A percentile compares a stretch with the other conserved stretches of the same genome.
Conservation (phyloP, 352 stramenopile species). For the Globisporangium uncinulatum region DNA sequence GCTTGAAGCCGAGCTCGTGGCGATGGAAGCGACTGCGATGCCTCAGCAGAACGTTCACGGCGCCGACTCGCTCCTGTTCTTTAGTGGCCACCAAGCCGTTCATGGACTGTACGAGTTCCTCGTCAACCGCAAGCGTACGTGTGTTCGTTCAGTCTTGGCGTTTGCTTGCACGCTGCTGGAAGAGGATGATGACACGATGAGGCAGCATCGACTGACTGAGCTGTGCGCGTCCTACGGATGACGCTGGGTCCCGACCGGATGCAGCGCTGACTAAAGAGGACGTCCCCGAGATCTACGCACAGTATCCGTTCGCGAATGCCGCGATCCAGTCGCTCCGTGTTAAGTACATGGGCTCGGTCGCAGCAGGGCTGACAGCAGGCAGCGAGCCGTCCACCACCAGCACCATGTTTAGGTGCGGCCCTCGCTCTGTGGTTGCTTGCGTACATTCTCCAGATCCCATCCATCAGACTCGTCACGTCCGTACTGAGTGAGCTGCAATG, state of each 20-base stretch:
- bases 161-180: neutral
- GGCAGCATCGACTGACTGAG: neutral
- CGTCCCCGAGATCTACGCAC: slow-evolving; percentile 49
- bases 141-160: neutral
- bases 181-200: too few relatives aligned
- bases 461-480: too few relatives aligned
- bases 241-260: neutral
- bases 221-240: neutral
- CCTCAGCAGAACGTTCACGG: slow-evolving; percentile 38
- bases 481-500: neutral
- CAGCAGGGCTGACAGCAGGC: slow-evolving; percentile 6
- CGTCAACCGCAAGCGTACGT: slow-evolving; percentile 63
- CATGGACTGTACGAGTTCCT: slow-evolving; percentile 76
- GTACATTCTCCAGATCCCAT: too few relatives aligned
- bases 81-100: slow-evolving; percentile 52
- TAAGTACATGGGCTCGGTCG: slow-evolving; percentile 31
- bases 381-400: slow-evolving; percentile 4
- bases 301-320: slow-evolving; percentile 53
- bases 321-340: slow-evolving; percentile 52
- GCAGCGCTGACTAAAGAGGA: slow-evolving; percentile 74
- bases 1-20: slow-evolving; percentile 35
- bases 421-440: too few relatives aligned
- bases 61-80: slow-evolving; percentile 56
- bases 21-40: slow-evolving; percentile 14
- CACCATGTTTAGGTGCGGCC: slow-evolving; percentile 14